These are phyloP conservation scores for Crithidia fasciculata DNA, from an alignment of 208 protist genomes.

Conservation along the genomic window DNA sequence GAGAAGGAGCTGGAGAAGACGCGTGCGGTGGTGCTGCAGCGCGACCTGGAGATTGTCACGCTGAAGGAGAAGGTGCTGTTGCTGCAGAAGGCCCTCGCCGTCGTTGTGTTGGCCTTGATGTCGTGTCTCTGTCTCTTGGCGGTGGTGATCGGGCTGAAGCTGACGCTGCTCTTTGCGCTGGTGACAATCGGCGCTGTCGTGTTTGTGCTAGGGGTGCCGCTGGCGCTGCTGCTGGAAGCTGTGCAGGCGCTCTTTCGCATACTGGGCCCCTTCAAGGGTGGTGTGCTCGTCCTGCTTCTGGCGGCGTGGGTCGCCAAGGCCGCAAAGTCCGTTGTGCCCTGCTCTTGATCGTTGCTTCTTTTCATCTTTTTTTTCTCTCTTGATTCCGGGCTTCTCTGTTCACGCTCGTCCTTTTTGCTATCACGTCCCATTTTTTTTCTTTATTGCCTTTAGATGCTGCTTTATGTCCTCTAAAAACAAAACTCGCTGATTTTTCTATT, in stretches of 20 bases:
- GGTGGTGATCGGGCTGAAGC: constrained; percentile 64
- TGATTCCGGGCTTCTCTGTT: background rate
- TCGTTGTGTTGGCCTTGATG: constrained; percentile 54
- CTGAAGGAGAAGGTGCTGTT: constrained; percentile 69
- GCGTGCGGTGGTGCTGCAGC: constrained; percentile 29
- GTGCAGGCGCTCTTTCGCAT: constrained; percentile 58
- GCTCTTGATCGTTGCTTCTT: constrained; percentile 20
- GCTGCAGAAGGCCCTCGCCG: constrained; percentile 65
- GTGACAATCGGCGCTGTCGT: constrained; percentile 32
- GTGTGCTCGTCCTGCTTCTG: constrained; percentile 37
- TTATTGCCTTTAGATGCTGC: background rate
- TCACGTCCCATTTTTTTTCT: background rate
- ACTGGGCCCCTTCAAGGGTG: constrained; percentile 56
- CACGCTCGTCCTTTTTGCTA: background rate
- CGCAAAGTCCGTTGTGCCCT: constrained; percentile 17
- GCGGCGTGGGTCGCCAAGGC: constrained; percentile 39
- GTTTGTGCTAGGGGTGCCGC: constrained; percentile 52
- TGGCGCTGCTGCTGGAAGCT: constrained; percentile 54
- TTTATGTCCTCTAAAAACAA: no score
- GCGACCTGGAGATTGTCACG: constrained; percentile 45
- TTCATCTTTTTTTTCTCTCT: constrained; percentile 23
- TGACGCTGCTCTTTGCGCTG: constrained; percentile 47
- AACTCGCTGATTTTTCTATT: no score
- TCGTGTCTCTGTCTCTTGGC: constrained; percentile 53
- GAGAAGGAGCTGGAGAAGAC: constrained; percentile 33